Evolutionary conservation across 2,329 filamentous ascomycete genomes (phyloP).

Genomic region (Colletotrichum melonis): DNA sequence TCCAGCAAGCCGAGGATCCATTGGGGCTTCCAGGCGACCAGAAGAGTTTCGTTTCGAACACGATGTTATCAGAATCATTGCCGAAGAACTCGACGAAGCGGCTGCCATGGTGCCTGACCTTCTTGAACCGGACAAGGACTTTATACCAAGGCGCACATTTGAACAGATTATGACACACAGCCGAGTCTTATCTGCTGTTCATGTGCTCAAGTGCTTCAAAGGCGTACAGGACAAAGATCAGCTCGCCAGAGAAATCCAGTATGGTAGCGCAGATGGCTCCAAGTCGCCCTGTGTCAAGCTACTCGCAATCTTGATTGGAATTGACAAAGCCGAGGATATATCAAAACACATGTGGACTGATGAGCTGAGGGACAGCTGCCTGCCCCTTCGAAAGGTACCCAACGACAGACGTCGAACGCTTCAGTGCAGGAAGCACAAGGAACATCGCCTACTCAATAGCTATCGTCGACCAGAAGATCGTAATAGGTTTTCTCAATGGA

Average conservation of each 20-base stretch:
- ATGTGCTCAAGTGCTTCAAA: not conserved
- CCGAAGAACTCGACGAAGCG: not conserved
- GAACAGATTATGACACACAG: not conserved
- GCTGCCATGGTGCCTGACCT: not conserved
- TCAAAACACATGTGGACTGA: not conserved
- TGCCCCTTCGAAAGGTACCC: not conserved
- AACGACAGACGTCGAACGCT: not conserved
- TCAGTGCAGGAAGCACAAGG: not conserved
- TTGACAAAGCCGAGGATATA: not conserved
- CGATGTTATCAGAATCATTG: not conserved
- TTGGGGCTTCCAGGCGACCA: not conserved
- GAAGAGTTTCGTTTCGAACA: not conserved
- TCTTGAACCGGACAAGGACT: conserved; percentile 6
- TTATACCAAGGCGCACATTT: not conserved
- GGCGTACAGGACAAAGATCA: not conserved
- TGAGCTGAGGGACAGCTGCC: not conserved
- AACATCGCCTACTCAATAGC: not conserved
- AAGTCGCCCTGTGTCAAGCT: not conserved
- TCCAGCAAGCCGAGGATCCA: too few relatives aligned
- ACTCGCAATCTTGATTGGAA: not conserved
- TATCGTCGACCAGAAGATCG: not conserved
- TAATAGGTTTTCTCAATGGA: not conserved
- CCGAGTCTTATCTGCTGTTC: not conserved
- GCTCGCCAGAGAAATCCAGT: not conserved
- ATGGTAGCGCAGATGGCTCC: not conserved